Conservation (phyloP, 1,284 basidiomycete genomes). For the Sutorius eximius region DNA sequence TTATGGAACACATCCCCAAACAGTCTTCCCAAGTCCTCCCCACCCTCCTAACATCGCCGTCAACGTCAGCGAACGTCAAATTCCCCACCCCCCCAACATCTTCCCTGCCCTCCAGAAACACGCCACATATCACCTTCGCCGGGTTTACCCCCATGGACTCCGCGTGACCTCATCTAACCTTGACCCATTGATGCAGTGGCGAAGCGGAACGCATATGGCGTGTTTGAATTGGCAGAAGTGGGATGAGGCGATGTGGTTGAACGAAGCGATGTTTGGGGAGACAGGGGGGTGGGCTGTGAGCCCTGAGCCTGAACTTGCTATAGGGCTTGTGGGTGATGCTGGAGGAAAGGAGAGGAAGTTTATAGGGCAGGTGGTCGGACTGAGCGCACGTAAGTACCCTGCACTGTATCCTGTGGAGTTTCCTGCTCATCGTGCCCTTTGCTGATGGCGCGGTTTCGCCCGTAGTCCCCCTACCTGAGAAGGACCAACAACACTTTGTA, state of each 20-base stretch:
- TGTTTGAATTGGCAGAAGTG: slow-evolving; percentile 67
- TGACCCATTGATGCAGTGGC: slow-evolving; percentile 56
- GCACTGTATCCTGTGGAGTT: not conserved
- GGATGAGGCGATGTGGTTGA: slow-evolving; percentile 52
- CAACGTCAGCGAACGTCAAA: slow-evolving; percentile 59
- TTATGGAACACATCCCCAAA: not conserved
- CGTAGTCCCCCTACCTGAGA: slow-evolving; percentile 43
- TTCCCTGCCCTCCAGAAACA: slow-evolving; percentile 40
- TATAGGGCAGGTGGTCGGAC: slow-evolving; percentile 42
- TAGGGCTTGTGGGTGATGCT: not conserved
- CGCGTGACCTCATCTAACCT: slow-evolving; percentile 57
- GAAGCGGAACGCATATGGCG: slow-evolving; percentile 58
- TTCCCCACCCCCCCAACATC: slow-evolving; percentile 41
- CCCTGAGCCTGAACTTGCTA: slow-evolving; percentile 27
- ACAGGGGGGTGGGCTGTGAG: slow-evolving; percentile 59
- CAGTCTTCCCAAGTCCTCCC: slow-evolving; percentile 33
- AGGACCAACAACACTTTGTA: slow-evolving; percentile 37
- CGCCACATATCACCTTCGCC: slow-evolving; percentile 47
- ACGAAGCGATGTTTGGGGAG: slow-evolving; percentile 65
- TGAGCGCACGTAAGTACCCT: slow-evolving; percentile 46
- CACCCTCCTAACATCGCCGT: slow-evolving; percentile 51
- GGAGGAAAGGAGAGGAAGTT: slow-evolving; percentile 30
- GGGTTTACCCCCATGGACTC: slow-evolving; percentile 60
- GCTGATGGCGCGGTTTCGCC: not conserved
- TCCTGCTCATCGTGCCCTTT: not conserved